Base-by-base conservation (phyloP, 2,329 filamentous ascomycete genomes). In the Rutstroemia sp. region DNA sequence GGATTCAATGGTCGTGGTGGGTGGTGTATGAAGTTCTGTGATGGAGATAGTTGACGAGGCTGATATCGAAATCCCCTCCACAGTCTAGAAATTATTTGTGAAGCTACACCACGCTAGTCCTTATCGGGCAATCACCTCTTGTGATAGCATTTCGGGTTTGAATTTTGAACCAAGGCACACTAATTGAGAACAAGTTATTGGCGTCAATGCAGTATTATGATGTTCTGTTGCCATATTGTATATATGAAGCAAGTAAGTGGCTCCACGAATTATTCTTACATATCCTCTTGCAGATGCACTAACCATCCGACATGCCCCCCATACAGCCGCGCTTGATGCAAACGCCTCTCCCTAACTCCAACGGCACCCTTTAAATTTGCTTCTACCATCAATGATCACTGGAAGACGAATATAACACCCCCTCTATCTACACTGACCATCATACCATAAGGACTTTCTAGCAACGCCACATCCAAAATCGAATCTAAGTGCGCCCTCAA, bases 381-480 rank as follows among this genome's bases (percentile, higher is more conserved):
- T 36, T 10, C n/a, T 17, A 17, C 12, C 23, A 6, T 17, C 12
- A n/a, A 25, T 49, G 23, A 7, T 58, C 60, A 71, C 50, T 71
- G 69, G 56, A 86, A 95, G 53, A 96, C 85, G 77, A 94, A 95
- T 47, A 97, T 84, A 69, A 92, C 86, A 0, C 94, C 94, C 40
- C 86, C 88, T 64, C 92, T 79, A 75, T 99, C 94, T 54, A 88
- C 92, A 63, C 88, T 95, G 50, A 97, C 78, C 36, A 92, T 87
- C 89, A 97, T 96, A 4, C 87, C 88, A 71, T 95, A 96, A 23
- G 94, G 94, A 61, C 82, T 78, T 74, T 96, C 90, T 63, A 99
- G 72, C 67, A 97, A 74, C n/a, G 87, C 87, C 63, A 96, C 84
- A 73, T 97, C 92, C 67, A 88, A 81, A 58, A 99, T 85, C 3